These are phyloP conservation scores for Aspergillus bertholletiae DNA, from an alignment of 495 filamentous ascomycete genomes.

Conservation along the genomic window DNA sequence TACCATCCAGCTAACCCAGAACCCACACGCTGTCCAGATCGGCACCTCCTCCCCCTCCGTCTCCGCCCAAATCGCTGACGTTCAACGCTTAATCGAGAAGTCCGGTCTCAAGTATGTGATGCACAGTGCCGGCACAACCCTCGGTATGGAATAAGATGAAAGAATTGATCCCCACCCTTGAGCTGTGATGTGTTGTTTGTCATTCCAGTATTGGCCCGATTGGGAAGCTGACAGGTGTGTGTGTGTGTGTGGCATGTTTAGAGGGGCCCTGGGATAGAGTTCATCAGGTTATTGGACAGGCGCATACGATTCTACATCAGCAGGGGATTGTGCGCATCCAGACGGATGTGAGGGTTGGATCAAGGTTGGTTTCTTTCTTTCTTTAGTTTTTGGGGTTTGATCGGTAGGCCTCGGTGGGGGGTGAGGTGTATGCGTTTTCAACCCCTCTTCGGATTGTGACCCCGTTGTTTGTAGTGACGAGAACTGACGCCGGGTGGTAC, in stretches of 20 bases:
- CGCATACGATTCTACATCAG: slow-evolving; percentile 78
- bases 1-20: background rate
- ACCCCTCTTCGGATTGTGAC: background rate
- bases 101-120: slow-evolving; percentile 79
- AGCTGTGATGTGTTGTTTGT: too few species aligned
- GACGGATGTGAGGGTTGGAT: slow-evolving; percentile 82
- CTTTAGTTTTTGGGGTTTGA: background rate
- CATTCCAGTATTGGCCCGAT: background rate
- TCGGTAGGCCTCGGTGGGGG: too few species aligned
- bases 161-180: too few species aligned
- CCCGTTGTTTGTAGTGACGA: background rate
- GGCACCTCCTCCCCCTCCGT: slow-evolving; percentile 82
- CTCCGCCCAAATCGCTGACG: slow-evolving; percentile 79
- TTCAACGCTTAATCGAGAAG: slow-evolving; percentile 78
- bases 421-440: background rate
- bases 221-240: background rate
- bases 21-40: slow-evolving; percentile 52
- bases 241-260: background rate
- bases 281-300: slow-evolving; percentile 84
- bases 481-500: slow-evolving; percentile 9
- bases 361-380: slow-evolving; percentile 52
- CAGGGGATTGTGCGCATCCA: slow-evolving; percentile 81
- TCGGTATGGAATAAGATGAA: slow-evolving; percentile 54
- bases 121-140: slow-evolving; percentile 89
- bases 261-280: slow-evolving; percentile 92